Percentiles rank a stretch among this genome's conserved stretches.
These are phyloP conservation scores for Orbilia brochopaga DNA, from an alignment of 2,329 filamentous ascomycete genomes.

Conservation along the genomic window DNA sequence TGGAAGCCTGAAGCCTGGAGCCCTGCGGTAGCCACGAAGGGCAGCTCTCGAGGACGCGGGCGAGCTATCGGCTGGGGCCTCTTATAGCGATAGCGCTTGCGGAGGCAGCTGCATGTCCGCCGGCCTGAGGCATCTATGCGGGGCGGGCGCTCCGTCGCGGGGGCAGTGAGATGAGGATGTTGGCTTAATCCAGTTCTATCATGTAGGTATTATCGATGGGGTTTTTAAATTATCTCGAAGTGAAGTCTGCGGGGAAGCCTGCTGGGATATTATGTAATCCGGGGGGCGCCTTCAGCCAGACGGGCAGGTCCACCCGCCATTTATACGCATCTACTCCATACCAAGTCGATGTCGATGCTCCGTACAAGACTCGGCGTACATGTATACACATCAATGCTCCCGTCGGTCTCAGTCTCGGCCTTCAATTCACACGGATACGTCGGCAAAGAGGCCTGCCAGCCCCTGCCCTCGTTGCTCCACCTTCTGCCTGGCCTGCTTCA, in stretches of 20 bases:
- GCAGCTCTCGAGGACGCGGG: not conserved
- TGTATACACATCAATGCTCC: no score
- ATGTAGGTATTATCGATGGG: no score
- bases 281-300: no score
- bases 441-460: constrained; percentile 27
- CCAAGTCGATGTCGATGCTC: no score
- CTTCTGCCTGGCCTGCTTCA: constrained; percentile 16
- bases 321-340: no score
- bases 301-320: no score
- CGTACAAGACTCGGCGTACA: no score
- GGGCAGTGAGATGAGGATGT: not conserved
- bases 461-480: constrained; percentile 10
- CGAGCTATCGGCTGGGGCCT: not conserved
- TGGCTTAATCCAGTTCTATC: not conserved
- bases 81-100: not conserved
- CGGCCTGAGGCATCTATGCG: constrained; percentile 3
- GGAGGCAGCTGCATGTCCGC: constrained; percentile 5
- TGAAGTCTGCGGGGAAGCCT: no score
- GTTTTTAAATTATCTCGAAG: no score
- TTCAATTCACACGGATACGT: not conserved
- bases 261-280: no score
- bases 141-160: not conserved
- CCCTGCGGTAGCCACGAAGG: not conserved
- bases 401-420: no score
- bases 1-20: constrained; percentile 11